These are phyloP conservation scores for Magnaporthiopsis incrustans DNA, from an alignment of 2,329 filamentous ascomycete genomes.

Conservation along the genomic window DNA sequence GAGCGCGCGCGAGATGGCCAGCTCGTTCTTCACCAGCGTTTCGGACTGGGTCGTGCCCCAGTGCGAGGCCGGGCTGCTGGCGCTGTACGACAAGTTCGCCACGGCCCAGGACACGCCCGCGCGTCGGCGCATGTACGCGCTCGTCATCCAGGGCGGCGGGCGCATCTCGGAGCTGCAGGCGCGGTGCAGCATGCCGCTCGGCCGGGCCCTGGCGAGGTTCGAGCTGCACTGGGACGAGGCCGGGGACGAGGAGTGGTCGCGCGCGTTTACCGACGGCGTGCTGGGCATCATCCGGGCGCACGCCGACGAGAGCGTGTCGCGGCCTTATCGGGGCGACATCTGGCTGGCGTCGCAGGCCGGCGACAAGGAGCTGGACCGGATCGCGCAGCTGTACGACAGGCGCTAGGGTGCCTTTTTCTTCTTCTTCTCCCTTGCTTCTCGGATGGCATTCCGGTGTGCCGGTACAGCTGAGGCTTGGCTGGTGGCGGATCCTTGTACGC, in stretches of 20 bases:
- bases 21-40: conserved; percentile 2
- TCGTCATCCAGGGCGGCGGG: conserved; percentile 5
- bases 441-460: too few species aligned
- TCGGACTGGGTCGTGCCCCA: conserved; percentile 2
- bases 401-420: not conserved
- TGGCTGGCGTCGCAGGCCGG: conserved; percentile 1
- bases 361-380: not conserved
- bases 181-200: conserved; percentile 3
- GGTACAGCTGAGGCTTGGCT: too few species aligned
- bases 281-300: not conserved
- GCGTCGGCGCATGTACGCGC: conserved; percentile 3
- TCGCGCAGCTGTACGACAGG: not conserved
- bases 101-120: not conserved
- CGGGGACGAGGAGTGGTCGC: not conserved
- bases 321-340: conserved; percentile 1
- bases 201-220: conserved; percentile 1
- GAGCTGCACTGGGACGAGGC: conserved; percentile 6
- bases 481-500: too few species aligned
- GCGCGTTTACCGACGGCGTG: not conserved
- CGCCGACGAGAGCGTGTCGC: not conserved
- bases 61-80: conserved; percentile 1
- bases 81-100: not conserved
- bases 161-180: conserved; percentile 2
- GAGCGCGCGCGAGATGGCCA: conserved; percentile 2
- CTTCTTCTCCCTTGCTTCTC: too few species aligned